A percentile compares a stretch with the other conserved stretches of the same genome.
Evolutionary conservation across 371 early-diverging fungal species (phyloP).

Genomic region (Rhizomucor pusillus): DNA sequence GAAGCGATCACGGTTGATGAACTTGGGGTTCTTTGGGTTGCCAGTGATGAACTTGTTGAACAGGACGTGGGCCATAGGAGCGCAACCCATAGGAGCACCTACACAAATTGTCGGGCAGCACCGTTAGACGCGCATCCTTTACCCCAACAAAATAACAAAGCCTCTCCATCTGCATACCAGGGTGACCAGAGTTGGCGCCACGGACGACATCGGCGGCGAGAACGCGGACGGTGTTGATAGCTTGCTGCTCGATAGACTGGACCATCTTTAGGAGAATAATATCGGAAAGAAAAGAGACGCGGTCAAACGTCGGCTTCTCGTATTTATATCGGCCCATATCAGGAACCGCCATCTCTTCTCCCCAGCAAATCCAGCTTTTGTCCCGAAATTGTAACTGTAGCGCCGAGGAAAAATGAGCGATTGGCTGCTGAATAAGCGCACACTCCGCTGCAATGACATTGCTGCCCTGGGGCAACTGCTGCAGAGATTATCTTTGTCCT

Average conservation of each 20-base stretch:
- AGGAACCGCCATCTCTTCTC: too few species aligned
- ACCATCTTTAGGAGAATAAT: constrained; percentile 25
- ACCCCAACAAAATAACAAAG: constrained; percentile 2
- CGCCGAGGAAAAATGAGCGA: too few species aligned
- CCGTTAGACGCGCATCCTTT: neutral
- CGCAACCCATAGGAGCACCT: constrained; percentile 98
- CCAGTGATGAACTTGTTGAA: constrained; percentile 82
- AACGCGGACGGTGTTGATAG: constrained; percentile 92
- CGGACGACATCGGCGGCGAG: constrained; percentile 95
- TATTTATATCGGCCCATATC: too few species aligned
- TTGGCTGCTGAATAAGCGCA: too few species aligned
- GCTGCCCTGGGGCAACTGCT: too few species aligned
- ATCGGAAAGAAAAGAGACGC: constrained; percentile 6
- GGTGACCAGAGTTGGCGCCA: constrained; percentile 97
- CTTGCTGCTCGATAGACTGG: constrained; percentile 58
- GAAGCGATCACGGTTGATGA: constrained; percentile 97
- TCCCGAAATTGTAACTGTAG: too few species aligned
- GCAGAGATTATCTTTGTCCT: too few species aligned
- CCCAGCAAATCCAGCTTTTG: too few species aligned
- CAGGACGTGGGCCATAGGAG: constrained; percentile 94
- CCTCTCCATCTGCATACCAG: constrained; percentile 56
- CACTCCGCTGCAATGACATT: too few species aligned
- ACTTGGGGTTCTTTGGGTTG: constrained; percentile 87
- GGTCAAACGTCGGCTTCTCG: constrained; percentile 1
- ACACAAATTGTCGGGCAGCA: neutral